phyloP scores from a whole-genome alignment of 208 protist species.

The Willaertia magna region DNA sequence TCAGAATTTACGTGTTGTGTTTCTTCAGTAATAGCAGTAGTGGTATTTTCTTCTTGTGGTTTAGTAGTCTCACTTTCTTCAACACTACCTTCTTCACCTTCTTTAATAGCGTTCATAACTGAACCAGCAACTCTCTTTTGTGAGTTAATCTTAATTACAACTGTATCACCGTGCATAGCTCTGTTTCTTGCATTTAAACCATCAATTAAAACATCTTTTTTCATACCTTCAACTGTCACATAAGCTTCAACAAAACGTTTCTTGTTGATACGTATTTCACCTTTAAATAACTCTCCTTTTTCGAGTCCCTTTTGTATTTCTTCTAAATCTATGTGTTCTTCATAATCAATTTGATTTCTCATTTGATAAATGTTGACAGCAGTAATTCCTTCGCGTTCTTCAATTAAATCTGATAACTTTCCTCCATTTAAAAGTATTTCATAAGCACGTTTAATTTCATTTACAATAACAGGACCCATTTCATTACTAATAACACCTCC shows the following conservation, averaged over 20 bases:
- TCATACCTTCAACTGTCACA: neutral
- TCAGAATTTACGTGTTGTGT: too few species aligned
- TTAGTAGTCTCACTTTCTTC: neutral
- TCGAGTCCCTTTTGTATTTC: neutral
- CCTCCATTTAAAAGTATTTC: neutral
- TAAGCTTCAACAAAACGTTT: neutral
- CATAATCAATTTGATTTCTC: neutral
- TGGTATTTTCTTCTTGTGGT: neutral
- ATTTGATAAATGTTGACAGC: neutral
- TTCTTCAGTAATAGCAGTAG: neutral
- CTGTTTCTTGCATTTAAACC: neutral
- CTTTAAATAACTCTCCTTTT: neutral
- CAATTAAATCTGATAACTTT: neutral
- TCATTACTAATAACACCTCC: neutral
- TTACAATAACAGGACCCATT: neutral
- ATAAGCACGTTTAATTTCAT: neutral
- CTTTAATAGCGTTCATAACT: neutral
- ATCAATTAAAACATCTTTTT: neutral
- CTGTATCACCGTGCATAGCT: neutral
- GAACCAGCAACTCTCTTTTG: neutral
- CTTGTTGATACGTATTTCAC: neutral
- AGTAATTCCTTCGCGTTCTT: neutral
- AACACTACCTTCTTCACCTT: neutral
- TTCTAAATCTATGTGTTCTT: neutral
- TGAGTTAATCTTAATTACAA: neutral